These are phyloP conservation scores for Trypanosoma boissoni DNA, from an alignment of 208 protist genomes.

Conservation along the genomic window DNA sequence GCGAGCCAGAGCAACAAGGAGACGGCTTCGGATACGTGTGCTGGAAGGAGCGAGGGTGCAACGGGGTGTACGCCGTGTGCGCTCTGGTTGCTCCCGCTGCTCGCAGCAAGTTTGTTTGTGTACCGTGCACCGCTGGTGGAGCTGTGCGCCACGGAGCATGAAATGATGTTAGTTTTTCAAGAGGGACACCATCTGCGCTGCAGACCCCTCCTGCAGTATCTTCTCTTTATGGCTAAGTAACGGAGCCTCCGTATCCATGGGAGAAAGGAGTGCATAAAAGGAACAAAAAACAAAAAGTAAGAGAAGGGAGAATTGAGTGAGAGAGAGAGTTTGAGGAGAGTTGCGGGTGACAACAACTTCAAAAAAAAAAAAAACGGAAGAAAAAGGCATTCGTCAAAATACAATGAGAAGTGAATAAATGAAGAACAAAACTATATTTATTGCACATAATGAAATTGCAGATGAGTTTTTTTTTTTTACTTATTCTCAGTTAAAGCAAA, in stretches of 20 bases:
- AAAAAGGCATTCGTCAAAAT: too few relatives aligned
- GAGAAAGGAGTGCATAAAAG: not conserved
- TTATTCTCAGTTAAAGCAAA: too few relatives aligned
- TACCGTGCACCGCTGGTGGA: constrained; percentile 75
- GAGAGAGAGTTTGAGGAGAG: not conserved
- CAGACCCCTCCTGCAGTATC: constrained; percentile 58
- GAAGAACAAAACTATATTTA: too few relatives aligned
- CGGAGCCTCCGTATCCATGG: too few relatives aligned
- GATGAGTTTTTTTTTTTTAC: too few relatives aligned
- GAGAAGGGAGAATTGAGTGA: not conserved
- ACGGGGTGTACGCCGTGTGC: constrained; percentile 36
- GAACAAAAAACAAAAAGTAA: constrained; percentile 5
- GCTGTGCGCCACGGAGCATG: constrained; percentile 41
- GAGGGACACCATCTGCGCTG: constrained; percentile 50
- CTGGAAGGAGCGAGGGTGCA: not conserved
- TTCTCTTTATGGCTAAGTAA: constrained; percentile 60
- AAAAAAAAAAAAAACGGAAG: too few relatives aligned
- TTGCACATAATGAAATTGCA: too few relatives aligned
- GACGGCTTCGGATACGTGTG: not conserved
- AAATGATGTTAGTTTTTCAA: constrained; percentile 66
- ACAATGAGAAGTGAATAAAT: too few relatives aligned
- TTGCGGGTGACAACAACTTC: too few relatives aligned
- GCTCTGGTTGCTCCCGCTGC: constrained; percentile 73
- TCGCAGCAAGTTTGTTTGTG: constrained; percentile 79
- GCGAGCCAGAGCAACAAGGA: not conserved